Evolutionary conservation across 139 green algal species (phyloP), one percentile per base, ranked within the genome.

Genomic region (Volvox reticuliferus): DNA sequence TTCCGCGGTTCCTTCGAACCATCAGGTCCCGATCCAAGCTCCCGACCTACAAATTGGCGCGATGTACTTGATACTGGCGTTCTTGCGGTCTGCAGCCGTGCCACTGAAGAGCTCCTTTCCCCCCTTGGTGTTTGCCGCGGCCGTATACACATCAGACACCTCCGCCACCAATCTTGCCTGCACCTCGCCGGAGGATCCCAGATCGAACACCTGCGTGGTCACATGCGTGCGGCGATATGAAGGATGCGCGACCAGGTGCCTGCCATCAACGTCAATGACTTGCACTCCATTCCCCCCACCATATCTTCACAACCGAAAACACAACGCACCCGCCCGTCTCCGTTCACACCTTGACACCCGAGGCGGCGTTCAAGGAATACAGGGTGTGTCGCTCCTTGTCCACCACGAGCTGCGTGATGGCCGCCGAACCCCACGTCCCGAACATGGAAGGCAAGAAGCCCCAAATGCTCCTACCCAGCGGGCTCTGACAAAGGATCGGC

Each of bases 161-260:
- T 99, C 97, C 0, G 96, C 96, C 26, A 98, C 96, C 61, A 93
- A 95, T 33, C 85, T 77, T 6, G 93, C 92, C 13, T 94, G 80
- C 2, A 96, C 94, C 16, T 75, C 91, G 77, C 97, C 96, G 24
- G 90, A 89, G 1, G 88, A 17, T 2, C 98, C 98, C 50, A 99
- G 91, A 92, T 99, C 98, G 93, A 97, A 99, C 79, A 98, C 95
- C 96, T 98, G 94, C 77, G 82, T 69, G 62, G n/a, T n/a, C n/a
- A n/a, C n/a, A n/a, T n/a, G n/a, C n/a, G n/a, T n/a, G n/a, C n/a
- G n/a, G n/a, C n/a, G n/a, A n/a, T n/a, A n/a, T n/a, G n/a, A n/a
- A n/a, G n/a, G n/a, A n/a, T n/a, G n/a, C n/a, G n/a, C n/a, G n/a
- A n/a, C n/a, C n/a, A n/a, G n/a, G n/a, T n/a, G n/a, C n/a, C n/a